Evolutionary conservation across 352 stramenopile species (phyloP).

Genomic region (Vaucheria bursata): DNA sequence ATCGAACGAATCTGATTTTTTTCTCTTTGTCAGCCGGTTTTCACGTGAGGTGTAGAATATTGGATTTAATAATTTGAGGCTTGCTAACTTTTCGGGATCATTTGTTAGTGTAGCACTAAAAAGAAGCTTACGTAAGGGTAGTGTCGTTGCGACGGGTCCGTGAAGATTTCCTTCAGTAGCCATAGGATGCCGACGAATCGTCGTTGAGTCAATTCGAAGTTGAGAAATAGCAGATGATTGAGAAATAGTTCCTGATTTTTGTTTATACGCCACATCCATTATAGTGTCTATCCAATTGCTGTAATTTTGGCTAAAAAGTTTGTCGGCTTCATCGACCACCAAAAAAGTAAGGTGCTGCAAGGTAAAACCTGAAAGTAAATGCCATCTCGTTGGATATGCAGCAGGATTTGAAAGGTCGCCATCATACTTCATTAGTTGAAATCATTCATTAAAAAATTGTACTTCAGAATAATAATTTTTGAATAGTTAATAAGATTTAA

Average conservation of each 20-base stretch:
- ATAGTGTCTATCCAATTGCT: conserved; percentile 91
- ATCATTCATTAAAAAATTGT: too few relatives aligned
- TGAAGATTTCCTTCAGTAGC: conserved; percentile 24
- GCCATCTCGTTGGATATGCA: too few relatives aligned
- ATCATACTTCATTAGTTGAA: too few relatives aligned
- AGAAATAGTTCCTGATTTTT: neutral
- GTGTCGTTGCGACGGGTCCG: conserved; percentile 20
- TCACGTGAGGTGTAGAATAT: conserved; percentile 65
- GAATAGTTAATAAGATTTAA: too few relatives aligned
- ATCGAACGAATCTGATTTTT: neutral
- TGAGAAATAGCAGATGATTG: neutral
- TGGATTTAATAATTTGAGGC: conserved; percentile 84
- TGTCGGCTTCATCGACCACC: conserved; percentile 93
- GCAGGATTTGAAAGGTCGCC: too few relatives aligned
- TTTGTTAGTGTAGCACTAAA: conserved; percentile 93
- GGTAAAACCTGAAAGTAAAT: too few relatives aligned
- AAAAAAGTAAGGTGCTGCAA: conserved; percentile 87
- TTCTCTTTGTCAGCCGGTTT: neutral
- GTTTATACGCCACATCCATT: conserved; percentile 54
- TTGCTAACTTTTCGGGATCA: conserved; percentile 88
- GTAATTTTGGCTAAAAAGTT: conserved; percentile 90
- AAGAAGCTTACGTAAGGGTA: conserved; percentile 81
- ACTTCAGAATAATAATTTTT: too few relatives aligned
- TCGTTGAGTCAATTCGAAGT: conserved; percentile 19
- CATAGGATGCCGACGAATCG: conserved; percentile 23